These are phyloP conservation scores for Salix udensis DNA, from an alignment of 345 rosid species.

Conservation along the genomic window DNA sequence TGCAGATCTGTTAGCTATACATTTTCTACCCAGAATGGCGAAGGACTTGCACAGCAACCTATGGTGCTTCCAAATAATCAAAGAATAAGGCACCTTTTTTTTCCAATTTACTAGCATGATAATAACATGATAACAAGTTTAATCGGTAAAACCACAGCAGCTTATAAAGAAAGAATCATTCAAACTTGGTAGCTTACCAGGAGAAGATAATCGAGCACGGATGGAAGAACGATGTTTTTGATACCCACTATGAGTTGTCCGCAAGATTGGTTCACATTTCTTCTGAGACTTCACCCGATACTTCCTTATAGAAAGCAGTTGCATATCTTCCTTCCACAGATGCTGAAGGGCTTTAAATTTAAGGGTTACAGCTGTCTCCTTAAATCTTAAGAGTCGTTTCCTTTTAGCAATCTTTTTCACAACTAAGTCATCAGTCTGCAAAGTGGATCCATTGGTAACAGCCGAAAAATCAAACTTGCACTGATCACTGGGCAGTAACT, in stretches of 20 bases:
- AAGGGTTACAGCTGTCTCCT: constrained; percentile 72
- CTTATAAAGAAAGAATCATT: neutral
- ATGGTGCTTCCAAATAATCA: neutral
- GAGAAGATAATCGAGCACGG: constrained; percentile 60
- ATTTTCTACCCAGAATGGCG: neutral
- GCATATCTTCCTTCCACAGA: constrained; percentile 86
- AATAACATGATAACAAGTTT: neutral
- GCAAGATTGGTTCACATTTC: constrained; percentile 51
- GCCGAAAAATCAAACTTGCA: constrained; percentile 29
- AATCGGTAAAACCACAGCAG: neutral
- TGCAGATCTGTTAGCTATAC: neutral
- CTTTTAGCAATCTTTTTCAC: constrained; percentile 45
- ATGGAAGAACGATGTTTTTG: constrained; percentile 63
- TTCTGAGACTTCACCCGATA: constrained; percentile 59
- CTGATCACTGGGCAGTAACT: constrained; percentile 42
- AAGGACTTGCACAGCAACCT: neutral
- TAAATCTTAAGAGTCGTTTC: constrained; percentile 46
- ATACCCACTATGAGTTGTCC: constrained; percentile 41
- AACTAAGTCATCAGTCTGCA: constrained; percentile 35
- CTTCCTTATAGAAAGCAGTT: constrained; percentile 48
- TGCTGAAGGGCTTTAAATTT: constrained; percentile 74
- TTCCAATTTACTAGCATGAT: neutral
- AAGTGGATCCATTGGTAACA: constrained; percentile 21
- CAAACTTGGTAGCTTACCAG: constrained; percentile 41
- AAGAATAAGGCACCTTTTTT: neutral